Evolutionary conservation across 495 filamentous ascomycete species (phyloP).

Genomic region (Thermochaetoides thermophila): DNA sequence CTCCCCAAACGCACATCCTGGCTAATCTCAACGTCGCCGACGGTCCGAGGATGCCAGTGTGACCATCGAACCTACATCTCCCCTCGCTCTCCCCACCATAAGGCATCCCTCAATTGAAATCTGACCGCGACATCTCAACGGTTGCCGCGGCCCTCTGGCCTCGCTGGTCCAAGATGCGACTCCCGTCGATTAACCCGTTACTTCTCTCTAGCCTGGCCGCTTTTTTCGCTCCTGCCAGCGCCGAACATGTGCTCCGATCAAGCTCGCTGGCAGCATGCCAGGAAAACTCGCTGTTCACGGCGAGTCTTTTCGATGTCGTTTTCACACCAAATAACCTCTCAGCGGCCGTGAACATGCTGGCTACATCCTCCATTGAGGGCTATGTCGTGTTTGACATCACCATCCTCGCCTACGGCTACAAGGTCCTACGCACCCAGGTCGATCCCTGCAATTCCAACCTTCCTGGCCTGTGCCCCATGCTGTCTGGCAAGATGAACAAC

Average conservation of each 20-base stretch:
- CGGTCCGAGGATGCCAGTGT: no score
- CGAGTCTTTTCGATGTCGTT: constrained; percentile 65
- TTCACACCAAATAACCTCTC: constrained; percentile 66
- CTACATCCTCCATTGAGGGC: constrained; percentile 71
- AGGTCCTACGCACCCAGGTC: constrained; percentile 44
- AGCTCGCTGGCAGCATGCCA: constrained; percentile 68
- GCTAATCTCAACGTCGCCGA: no score
- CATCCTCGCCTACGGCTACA: constrained; percentile 71
- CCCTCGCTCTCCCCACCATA: no score
- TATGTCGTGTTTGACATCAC: constrained; percentile 66
- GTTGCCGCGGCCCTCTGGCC: no score
- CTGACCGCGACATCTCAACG: no score
- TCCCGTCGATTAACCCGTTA: constrained; percentile 16
- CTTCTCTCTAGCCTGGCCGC: constrained; percentile 22
- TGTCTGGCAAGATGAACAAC: constrained; percentile 64
- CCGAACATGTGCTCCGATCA: constrained; percentile 43
- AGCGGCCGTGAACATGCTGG: constrained; percentile 61
- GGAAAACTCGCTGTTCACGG: constrained; percentile 63
- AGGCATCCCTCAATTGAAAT: no score
- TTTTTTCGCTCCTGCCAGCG: constrained; percentile 14
- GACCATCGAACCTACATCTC: no score
- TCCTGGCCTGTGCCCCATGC: constrained; percentile 85
- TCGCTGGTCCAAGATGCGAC: constrained; percentile 16
- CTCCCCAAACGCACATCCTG: no score
- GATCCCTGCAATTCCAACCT: constrained; percentile 63